phyloP scores from a whole-genome alignment of 2,329 filamentous ascomycete genomes.

The Pyrenochaeta sp. region DNA sequence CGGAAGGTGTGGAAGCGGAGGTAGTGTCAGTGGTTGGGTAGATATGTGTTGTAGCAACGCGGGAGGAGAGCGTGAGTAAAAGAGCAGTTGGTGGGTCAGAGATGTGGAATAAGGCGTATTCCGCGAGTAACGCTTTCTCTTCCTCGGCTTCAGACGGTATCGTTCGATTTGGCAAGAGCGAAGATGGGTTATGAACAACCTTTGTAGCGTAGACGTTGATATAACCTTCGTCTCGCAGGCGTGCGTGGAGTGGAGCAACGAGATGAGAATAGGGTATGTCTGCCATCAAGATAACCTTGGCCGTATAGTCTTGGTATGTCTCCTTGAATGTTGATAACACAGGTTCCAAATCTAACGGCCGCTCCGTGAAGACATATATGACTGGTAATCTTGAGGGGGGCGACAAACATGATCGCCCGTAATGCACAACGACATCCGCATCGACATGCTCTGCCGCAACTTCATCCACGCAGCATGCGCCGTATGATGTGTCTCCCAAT shows the following conservation, averaged over 20 bases:
- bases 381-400: conserved; percentile 88
- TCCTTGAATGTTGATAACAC: conserved; percentile 69
- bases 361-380: conserved; percentile 87
- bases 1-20: conserved; percentile 19
- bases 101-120: conserved; percentile 85
- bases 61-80: conserved; percentile 84
- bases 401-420: conserved; percentile 89
- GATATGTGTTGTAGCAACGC: conserved; percentile 80
- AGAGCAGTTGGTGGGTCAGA: conserved; percentile 81
- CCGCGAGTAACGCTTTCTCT: conserved; percentile 61
- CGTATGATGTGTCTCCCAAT: conserved; percentile 94
- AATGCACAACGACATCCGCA: conserved; percentile 92
- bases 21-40: conserved; percentile 66
- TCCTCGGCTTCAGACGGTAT: conserved; percentile 63
- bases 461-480: conserved; percentile 96
- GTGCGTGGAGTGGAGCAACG: conserved; percentile 65
- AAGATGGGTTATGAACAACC: conserved; percentile 80
- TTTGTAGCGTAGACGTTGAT: conserved; percentile 71
- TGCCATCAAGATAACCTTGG: conserved; percentile 81
- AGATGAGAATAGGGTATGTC: conserved; percentile 88
- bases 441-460: conserved; percentile 93
- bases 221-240: conserved; percentile 73
- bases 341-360: conserved; percentile 69
- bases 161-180: conserved; percentile 83
- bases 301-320: conserved; percentile 70